Evolutionary conservation across 2,329 filamentous ascomycete species (phyloP), one percentile per base, ranked within the genome.

Genomic region (Didymosphaeria variabile): DNA sequence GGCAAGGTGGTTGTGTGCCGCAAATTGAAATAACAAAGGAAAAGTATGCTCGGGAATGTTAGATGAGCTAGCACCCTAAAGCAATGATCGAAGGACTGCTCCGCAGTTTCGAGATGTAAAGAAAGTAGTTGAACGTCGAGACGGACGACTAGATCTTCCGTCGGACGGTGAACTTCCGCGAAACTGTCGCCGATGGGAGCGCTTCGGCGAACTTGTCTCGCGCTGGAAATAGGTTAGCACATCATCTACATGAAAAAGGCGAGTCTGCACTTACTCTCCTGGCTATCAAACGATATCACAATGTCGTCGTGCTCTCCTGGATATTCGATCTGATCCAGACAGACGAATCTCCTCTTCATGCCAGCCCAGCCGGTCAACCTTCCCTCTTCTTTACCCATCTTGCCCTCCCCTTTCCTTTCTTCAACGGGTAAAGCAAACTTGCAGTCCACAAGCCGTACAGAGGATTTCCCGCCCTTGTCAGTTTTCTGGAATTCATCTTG

Each of bases 281-380:
- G 90, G 49, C 85, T 89, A 66, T 97, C 93, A 82, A 97, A 97
- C 62, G 90, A 79, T 71, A 97, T 89, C 12, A 90, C 87, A 67
- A 97, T 92, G 80, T 97, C 94, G 77, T 97, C 94, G 79, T 97
- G 93, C 80, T 97, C 94, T 54, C 92, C 92, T 0, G 93, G 92
- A 77, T 96, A 91, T 70, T 97, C 93, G 19, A 93, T 90, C 77
- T 93, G 87, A 77, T 97, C 94, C 60, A 97, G 80, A 75, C 92
- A 95, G 42, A 97, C 85, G 80, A 94, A 97, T 29, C 88, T 86
- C 74, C 88, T 87, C 63, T 90, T 88, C 50, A 87, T 84, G 79
- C 62, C 82, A 79, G 66, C 83, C 82, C 60, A 82, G 77, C 46
- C 85, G 77, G 67, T 86, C 69, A 72, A 81, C 32, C 67, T 64